Base-by-base conservation (phyloP, 2,329 filamentous ascomycete species). In the Penicillium sp. region DNA sequence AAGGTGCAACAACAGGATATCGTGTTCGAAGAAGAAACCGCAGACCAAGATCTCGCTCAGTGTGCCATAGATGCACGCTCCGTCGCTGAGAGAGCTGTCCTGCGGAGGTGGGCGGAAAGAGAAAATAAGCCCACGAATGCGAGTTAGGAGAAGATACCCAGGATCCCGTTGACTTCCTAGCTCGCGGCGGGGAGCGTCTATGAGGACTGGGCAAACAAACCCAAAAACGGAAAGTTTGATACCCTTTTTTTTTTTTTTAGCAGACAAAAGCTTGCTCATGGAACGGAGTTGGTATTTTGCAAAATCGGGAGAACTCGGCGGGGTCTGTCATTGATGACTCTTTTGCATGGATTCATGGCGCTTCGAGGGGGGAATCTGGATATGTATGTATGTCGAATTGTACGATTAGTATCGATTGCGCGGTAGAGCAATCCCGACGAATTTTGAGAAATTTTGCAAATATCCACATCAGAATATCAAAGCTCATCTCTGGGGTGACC, bases 1-100 rank as follows among this genome's bases (percentile, higher is more conserved):
- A 81, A 79, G 60, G 72, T 79, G 4, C 76, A 78, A 57, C 76
- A 78, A 60, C 73, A 78, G 37, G 78, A 81, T 46, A 72, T 76
- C 23, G 61, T 70, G 4, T 78, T 80, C 50, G 77, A 80, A 50
- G 71, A 78, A 60, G 69, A 71, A 37, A 70, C 73, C 23, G 67
- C 76, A n/a, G 64, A 70, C 51, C 66, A 73, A 57, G 75, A 75
- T 54, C 71, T 79, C 52, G 62, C 61, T 27, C 72, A 68, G 55
- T 76, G 72, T 57, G 75, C 78, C 59, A 67, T 69, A 33, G 75
- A 78, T 58, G 76, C 76, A 19, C 72, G 72, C 46, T 71, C 72
- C 9, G 69, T 80, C 33, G 73, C 74, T n/a, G 77, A 79, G 55
- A 67, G 77, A 42, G 75, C 77, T n/a, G 73, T 78, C 50, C 65